These are phyloP conservation scores for Grammothele lineata DNA, from an alignment of 768 basidiomycete genomes.

Conservation along the genomic window DNA sequence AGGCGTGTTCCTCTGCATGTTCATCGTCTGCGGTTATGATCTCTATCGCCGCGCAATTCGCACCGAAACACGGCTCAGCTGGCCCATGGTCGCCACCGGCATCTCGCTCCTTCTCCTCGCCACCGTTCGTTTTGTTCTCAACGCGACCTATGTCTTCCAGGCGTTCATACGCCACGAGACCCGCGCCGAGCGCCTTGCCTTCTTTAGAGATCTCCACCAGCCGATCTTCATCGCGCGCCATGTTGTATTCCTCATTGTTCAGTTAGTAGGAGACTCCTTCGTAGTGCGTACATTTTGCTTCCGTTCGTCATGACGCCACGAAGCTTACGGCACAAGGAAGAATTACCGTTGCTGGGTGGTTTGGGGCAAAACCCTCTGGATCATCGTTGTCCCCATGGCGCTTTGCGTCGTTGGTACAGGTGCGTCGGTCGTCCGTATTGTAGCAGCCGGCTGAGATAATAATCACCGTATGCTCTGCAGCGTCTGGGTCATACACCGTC, in stretches of 20 bases:
- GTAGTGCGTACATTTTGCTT: neutral
- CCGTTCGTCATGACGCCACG: too few relatives aligned
- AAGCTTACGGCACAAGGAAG: neutral
- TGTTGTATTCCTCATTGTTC: neutral
- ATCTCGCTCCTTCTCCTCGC: slow-evolving; percentile 8
- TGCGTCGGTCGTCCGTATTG: neutral
- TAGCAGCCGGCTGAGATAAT: too few relatives aligned
- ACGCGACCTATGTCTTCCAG: slow-evolving; percentile 9
- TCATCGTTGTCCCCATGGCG: neutral
- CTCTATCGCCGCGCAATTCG: slow-evolving; percentile 1
- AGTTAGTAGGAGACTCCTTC: slow-evolving; percentile 8
- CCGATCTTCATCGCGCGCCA: slow-evolving; percentile 10
- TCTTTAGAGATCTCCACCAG: slow-evolving; percentile 5
- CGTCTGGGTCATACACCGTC: slow-evolving; percentile 1
- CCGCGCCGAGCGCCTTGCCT: slow-evolving; percentile 7
- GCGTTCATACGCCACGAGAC: slow-evolving; percentile 12
- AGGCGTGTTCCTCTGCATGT: slow-evolving; percentile 9
- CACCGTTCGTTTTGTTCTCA: slow-evolving; percentile 7
- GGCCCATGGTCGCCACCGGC: slow-evolving; percentile 8
- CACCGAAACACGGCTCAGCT: slow-evolving; percentile 1
- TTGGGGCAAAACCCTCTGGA: slow-evolving; percentile 9
- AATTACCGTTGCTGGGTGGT: slow-evolving; percentile 14
- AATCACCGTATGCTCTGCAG: too few relatives aligned
- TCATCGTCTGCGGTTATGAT: slow-evolving; percentile 8
- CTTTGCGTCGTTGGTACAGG: slow-evolving; percentile 2